Evolutionary conservation across 768 basidiomycete genomes (phyloP), one percentile per base, ranked within the genome.

Genomic region (Leccinum fibrillosum): DNA sequence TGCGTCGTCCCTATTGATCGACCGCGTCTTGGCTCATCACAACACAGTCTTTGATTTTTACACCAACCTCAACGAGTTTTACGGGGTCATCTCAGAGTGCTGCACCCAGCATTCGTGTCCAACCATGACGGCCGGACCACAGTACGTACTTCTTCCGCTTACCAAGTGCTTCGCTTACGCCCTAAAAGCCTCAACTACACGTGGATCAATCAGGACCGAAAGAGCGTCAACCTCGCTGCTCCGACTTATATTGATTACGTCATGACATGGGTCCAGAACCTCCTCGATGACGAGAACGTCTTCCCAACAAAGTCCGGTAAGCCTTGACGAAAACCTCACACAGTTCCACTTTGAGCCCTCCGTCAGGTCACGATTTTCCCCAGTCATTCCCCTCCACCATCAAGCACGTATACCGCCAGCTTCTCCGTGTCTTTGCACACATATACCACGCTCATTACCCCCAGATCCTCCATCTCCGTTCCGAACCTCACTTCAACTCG

Each of bases 181-280:
- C 2, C 50, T 32, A 48, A 57, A 57, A 97, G 94, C 34, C 77
- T 97, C 69, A 94, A 92, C 73, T 98, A 97, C 75, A 87, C 87
- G 1, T 98, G 96, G 96, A 88, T 90, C 58, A 95, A 92, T 68
- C 89, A 92, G 66, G 90, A 88, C 67, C 90, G 94, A 58, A 92
- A 93, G 70, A 87, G 89, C 59, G 87, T 94, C 25, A 79, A 89
- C 62, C 80, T 98, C 0, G 87, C 96, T 1, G 96, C 96, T 13
- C 94, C 96, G 6, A 95, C 92, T 1, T 98, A 98, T 74, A 93
- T 98, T 66, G 96, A 98, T 78, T 96, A 92, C 62, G 96, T 98
- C 66, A 94, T 98, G 89, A 93, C 94, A 4, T 94, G 93, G 80
- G 84, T 97, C 26, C 96, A 98, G 72, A 94, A 91, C 69, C 81